Percentiles rank a stretch among this genome's conserved stretches.
Evolutionary conservation across 2,329 filamentous ascomycete species (phyloP).

Genomic region (Claviceps paspali): DNA sequence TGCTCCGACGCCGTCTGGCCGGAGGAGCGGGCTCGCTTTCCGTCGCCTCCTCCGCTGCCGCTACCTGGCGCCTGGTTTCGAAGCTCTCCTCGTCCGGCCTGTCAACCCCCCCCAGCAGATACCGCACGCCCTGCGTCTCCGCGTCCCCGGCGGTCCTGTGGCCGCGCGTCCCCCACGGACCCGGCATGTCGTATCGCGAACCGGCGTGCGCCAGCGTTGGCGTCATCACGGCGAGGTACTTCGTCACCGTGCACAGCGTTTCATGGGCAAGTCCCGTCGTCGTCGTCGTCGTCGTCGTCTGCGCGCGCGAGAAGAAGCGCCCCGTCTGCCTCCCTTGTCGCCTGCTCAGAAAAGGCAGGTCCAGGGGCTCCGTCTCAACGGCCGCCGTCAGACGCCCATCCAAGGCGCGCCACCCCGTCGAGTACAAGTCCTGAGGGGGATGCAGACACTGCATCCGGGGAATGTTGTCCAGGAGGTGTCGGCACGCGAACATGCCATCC

Average conservation of each 20-base stretch:
- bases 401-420: neutral
- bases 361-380: too few relatives aligned
- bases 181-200: neutral
- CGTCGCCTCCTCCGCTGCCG: neutral
- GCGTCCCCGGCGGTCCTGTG: neutral
- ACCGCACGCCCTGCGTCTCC: neutral
- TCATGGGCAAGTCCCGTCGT: neutral
- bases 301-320: neutral
- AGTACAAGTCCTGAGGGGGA: neutral
- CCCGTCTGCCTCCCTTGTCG: neutral
- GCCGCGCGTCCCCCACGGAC: neutral
- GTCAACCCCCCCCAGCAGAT: neutral
- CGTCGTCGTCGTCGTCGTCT: neutral
- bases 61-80: neutral
- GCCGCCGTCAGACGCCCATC: neutral
- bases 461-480: neutral
- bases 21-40: neutral
- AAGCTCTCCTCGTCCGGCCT: neutral
- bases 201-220: neutral
- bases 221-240: neutral
- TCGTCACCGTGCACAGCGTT: neutral
- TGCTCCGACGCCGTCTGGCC: too few relatives aligned
- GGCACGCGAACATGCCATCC: neutral
- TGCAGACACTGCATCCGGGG: neutral
- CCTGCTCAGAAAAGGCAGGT: neutral